Evolutionary conservation across 2,329 filamentous ascomycete genomes (phyloP).

Genomic region (Pseudocercospora ulei): DNA sequence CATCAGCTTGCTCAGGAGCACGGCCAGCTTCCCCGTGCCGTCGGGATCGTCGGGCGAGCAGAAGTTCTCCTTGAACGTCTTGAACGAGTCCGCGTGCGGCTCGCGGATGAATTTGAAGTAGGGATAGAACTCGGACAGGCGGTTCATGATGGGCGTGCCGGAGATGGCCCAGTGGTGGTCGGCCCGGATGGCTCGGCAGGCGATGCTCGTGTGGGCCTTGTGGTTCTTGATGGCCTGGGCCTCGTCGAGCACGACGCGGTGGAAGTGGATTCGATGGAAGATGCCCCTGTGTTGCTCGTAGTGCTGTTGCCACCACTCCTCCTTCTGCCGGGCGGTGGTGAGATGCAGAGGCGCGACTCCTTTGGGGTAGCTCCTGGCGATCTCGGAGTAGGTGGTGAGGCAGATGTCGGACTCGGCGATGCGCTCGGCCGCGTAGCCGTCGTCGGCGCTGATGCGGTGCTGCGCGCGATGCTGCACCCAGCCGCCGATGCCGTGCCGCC

Average conservation of each 20-base stretch:
- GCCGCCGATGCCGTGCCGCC: slow-evolving; percentile 20
- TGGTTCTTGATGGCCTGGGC: slow-evolving; percentile 87
- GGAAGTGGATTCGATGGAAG: slow-evolving; percentile 40
- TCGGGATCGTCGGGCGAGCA: slow-evolving; percentile 28
- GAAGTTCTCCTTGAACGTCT: slow-evolving; percentile 41
- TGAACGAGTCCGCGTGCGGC: slow-evolving; percentile 36
- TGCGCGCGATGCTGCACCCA: slow-evolving; percentile 21
- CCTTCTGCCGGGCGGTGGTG: slow-evolving; percentile 35
- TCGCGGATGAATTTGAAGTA: slow-evolving; percentile 42
- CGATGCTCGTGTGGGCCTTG: slow-evolving; percentile 36
- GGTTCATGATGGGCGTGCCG: slow-evolving; percentile 39
- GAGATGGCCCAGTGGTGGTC: slow-evolving; percentile 39
- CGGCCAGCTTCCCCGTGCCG: slow-evolving; percentile 34
- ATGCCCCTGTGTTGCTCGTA: slow-evolving; percentile 33
- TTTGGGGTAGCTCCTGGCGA: slow-evolving; percentile 39
- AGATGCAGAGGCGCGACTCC: slow-evolving; percentile 34
- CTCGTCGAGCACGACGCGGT: slow-evolving; percentile 68
- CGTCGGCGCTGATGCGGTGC: slow-evolving; percentile 10
- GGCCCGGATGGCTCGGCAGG: slow-evolving; percentile 38
- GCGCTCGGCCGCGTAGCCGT: slow-evolving; percentile 6
- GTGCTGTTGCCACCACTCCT: slow-evolving; percentile 34
- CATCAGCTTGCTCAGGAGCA: slow-evolving; percentile 42
- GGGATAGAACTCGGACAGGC: slow-evolving; percentile 31
- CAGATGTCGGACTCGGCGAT: slow-evolving; percentile 26
- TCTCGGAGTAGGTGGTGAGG: slow-evolving; percentile 40